phyloP scores from a whole-genome alignment of 345 rosid genomes.

The Populus simonii region DNA sequence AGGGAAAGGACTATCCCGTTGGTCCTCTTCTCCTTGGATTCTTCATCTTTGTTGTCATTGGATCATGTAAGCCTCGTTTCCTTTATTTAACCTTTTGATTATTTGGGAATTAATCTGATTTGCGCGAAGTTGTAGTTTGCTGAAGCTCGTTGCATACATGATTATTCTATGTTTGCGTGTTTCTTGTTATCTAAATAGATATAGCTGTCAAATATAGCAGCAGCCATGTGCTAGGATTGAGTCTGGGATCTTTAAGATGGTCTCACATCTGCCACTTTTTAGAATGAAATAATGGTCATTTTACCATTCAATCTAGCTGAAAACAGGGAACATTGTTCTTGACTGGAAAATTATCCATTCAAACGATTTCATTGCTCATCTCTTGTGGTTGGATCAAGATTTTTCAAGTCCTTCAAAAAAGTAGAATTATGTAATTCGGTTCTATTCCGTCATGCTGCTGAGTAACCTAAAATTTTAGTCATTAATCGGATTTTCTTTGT shows the following conservation, averaged over 20 bases:
- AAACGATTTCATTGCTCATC: neutral
- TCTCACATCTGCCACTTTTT: neutral
- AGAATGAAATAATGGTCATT: neutral
- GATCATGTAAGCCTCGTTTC: slow-evolving; percentile 61
- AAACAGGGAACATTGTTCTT: too few relatives aligned
- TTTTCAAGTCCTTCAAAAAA: too few relatives aligned
- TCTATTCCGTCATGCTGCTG: too few relatives aligned
- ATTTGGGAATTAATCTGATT: too few relatives aligned
- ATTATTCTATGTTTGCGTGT: too few relatives aligned
- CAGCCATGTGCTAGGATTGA: neutral
- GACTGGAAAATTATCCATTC: neutral
- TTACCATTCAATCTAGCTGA: neutral
- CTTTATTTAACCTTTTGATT: too few relatives aligned
- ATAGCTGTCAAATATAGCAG: neutral
- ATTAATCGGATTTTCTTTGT: neutral
- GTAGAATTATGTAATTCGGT: too few relatives aligned
- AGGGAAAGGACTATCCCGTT: slow-evolving; percentile 85
- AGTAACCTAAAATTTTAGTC: neutral
- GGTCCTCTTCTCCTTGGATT: slow-evolving; percentile 93
- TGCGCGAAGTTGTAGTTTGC: neutral
- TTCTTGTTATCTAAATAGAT: neutral
- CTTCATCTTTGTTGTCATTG: slow-evolving; percentile 89
- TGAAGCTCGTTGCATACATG: neutral
- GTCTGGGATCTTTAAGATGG: neutral
- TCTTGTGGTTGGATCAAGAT: neutral